Evolutionary conservation across 345 rosid species (phyloP).

Genomic region (Gossypioides kirkii): DNA sequence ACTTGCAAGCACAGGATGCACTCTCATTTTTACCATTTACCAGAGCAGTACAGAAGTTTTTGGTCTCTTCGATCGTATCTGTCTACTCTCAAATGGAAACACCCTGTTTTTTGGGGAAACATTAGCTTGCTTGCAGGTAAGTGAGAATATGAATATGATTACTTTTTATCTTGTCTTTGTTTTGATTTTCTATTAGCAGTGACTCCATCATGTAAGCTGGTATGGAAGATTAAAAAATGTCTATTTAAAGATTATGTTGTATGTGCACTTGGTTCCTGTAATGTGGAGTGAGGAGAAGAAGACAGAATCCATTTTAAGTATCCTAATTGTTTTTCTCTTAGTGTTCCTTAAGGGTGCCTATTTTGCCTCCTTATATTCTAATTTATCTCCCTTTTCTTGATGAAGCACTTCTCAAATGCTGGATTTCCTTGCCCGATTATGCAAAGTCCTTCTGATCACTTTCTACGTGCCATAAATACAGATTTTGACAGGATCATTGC

Average conservation of each 20-base stretch:
- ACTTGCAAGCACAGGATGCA: conserved; percentile 95
- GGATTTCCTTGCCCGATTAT: conserved; percentile 99
- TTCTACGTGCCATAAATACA: conserved; percentile 93
- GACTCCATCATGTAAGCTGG: conserved; percentile 1
- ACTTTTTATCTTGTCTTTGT: conserved; percentile 2
- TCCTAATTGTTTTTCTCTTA: neutral
- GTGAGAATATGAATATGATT: neutral
- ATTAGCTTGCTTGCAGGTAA: conserved; percentile 94
- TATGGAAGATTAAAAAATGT: neutral
- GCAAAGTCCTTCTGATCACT: conserved; percentile 99
- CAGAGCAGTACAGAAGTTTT: conserved; percentile 99
- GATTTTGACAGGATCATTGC: conserved; percentile 98
- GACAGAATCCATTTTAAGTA: neutral
- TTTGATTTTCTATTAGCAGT: neutral
- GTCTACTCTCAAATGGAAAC: conserved; percentile 96
- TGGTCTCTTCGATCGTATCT: conserved; percentile 96
- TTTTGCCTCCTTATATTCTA: conserved; percentile 13
- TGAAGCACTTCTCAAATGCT: conserved; percentile 97
- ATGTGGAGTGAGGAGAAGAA: neutral
- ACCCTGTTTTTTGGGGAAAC: conserved; percentile 97
- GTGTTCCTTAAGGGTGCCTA: neutral
- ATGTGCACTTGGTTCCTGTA: conserved; percentile 11
- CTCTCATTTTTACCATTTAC: conserved; percentile 78
- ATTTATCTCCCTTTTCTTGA: conserved; percentile 21
- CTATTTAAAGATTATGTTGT: neutral